Base-by-base conservation (phyloP, 345 rosid species). In the Luvunga scandens region DNA sequence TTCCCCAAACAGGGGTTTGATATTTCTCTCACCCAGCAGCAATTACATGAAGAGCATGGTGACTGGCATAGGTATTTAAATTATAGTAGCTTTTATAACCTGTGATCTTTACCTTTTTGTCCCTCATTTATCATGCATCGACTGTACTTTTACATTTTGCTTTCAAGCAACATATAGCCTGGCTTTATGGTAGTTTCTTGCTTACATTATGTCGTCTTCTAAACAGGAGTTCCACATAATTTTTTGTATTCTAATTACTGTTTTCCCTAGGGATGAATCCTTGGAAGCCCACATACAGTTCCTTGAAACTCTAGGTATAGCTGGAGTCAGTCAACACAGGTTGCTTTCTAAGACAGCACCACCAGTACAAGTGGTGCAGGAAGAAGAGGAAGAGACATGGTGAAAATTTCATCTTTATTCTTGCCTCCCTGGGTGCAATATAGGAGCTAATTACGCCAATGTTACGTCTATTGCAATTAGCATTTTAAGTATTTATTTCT, bases 271-370 rank as follows among this genome's bases (percentile, higher is more conserved):
- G 95, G 90, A 91, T 81, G 89, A 87, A 65, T 77, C 67, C 69
- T 81, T 95, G 78, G 90, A 86, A 77, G 78, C 78, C 21, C 97
- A 95, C 69, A 79, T 91, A 10, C 85, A 88, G 78, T 95, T 92
- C 79, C 86, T 95, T 42, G 89, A 91, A 83, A 90, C 93, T 31
- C 87, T 85, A 24, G 97, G 98, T 16, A 92, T 95, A 72, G 97
- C 96, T 27, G 99, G 99, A 77, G 93, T 95, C 64, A 95, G 99
- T 79, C 92, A 95, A 77, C 99, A 95, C 82, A 95, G 97, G 79
- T 82, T 95, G 73, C 93, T 92, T 89, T 95, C 99, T 31, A 95
- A 94, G 85, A 83, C 93, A 27, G 90, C 33, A 3, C 33, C 92
- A 79, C 95, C 97, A 25, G 86, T 87, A 33, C 90, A 87, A 81